Evolutionary conservation across 192 early-diverging fungal genomes (phyloP).

Genomic region (Coemansia sp.): DNA sequence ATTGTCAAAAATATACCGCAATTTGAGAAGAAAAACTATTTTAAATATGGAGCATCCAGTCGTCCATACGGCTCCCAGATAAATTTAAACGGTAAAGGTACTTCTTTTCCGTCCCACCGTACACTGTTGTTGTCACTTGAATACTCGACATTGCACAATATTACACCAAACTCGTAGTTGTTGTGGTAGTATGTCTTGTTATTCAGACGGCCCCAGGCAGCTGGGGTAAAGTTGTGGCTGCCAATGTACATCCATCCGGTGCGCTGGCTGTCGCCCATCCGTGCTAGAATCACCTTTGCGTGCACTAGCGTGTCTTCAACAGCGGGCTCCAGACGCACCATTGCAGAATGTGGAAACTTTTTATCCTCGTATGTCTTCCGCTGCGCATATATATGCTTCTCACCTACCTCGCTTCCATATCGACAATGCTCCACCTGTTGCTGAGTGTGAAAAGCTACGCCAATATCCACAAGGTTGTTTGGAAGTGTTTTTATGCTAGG

Average conservation of each 20-base stretch:
- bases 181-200: constrained; percentile 11
- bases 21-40: neutral
- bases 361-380: neutral
- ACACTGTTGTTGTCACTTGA: neutral
- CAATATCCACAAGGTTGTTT: constrained; percentile 22
- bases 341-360: constrained; percentile 7
- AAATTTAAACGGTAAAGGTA: constrained; percentile 20
- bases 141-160: constrained; percentile 9
- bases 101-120: constrained; percentile 1
- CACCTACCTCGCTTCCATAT: constrained; percentile 5
- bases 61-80: constrained; percentile 14
- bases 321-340: constrained; percentile 10
- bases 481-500: constrained; percentile 6
- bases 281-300: constrained; percentile 29
- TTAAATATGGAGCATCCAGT: constrained; percentile 1
- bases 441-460: constrained; percentile 30
- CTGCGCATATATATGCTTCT: constrained; percentile 4
- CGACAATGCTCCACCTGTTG: constrained; percentile 6
- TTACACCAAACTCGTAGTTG: constrained; percentile 43
- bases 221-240: constrained; percentile 39
- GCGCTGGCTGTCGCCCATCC: constrained; percentile 9
- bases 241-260: constrained; percentile 37
- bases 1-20: neutral
- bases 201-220: constrained; percentile 27
- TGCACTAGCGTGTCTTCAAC: constrained; percentile 18